Evolutionary conservation across 345 rosid species (phyloP).

Genomic region (Rhodamnia argentea): DNA sequence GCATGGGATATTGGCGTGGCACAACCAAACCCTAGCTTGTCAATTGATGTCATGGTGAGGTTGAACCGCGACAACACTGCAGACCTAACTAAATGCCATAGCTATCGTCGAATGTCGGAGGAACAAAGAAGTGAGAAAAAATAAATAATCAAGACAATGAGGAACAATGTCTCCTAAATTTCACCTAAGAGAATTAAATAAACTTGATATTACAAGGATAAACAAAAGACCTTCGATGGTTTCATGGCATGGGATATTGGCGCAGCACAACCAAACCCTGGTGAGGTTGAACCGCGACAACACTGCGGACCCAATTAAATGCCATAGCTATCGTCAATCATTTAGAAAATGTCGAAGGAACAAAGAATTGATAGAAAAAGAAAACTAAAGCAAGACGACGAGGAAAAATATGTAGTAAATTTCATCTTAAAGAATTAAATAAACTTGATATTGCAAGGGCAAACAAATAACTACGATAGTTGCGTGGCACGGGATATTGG

Average conservation of each 20-base stretch:
- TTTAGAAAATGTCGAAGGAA: background rate
- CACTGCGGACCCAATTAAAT: background rate
- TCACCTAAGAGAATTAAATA: background rate
- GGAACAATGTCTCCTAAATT: background rate
- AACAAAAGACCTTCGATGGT: background rate
- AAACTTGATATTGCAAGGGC: background rate
- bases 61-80: background rate
- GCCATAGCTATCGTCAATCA: background rate
- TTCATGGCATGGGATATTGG: background rate
- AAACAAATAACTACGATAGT: background rate
- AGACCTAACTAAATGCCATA: too few species aligned
- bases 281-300: background rate
- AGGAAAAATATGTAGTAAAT: background rate
- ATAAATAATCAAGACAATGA: background rate
- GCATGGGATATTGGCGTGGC: background rate
- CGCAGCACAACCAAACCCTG: fast-evolving
- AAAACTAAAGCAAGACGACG: background rate
- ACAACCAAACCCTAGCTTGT: background rate
- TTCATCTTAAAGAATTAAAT: background rate
- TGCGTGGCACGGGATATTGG: background rate
- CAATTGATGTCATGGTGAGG: background rate
- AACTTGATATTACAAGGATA: background rate
- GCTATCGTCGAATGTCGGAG: background rate
- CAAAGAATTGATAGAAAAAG: background rate
- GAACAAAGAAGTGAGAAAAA: background rate